Evolutionary conservation across 2,329 filamentous ascomycete genomes (phyloP), one percentile per base, ranked within the genome.

Genomic region (Alternaria sp.): DNA sequence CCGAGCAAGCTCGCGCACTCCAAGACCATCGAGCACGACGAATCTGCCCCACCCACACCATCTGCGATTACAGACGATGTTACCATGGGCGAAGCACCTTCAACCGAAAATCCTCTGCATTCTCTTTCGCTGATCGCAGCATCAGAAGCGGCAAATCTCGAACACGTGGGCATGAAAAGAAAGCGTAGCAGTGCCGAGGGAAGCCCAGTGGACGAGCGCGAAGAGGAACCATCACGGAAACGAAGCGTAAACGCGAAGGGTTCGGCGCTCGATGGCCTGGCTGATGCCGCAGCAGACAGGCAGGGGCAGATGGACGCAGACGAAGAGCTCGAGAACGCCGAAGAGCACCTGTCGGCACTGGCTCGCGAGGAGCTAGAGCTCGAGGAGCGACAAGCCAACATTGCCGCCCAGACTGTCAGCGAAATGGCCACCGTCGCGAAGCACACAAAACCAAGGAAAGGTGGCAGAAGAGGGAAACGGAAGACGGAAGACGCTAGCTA

Each of bases 311-410:
- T 68, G 13, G 73, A 79, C 21, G 70, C 57, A 1, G 83, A 83
- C 26, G 86, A 85, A 50, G 89, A 86, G 26, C 86, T 89, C 40
- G 85, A 87, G 21, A 82, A 82, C 43, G 81, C 77, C 17, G 78
- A 79, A 55, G 76, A 76, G 43, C 73, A 73, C 28, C 68, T 78
- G 4, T 72, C 73, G 40, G 70, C 73, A 40, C 68, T 78, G 23
- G 74, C 73, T 10, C 72, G 73, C 17, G 75, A 79, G 51, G 74
- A 76, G 44, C 43, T 70, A 9, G 77, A 79, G 25, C 70, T 79
- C 10, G 77, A 78, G 61, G 75, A 78, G 62, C 67, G 70, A 50
- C 77, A 77, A 32, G 77, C 75, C 47, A 72, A 78, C 40, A 74
- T 78, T 30, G 77, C 73, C 26, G 68, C 69, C 8, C 73, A 79